Evolutionary conservation across 1,284 basidiomycete species (phyloP).

Genomic region (Rhodofomes roseus): DNA sequence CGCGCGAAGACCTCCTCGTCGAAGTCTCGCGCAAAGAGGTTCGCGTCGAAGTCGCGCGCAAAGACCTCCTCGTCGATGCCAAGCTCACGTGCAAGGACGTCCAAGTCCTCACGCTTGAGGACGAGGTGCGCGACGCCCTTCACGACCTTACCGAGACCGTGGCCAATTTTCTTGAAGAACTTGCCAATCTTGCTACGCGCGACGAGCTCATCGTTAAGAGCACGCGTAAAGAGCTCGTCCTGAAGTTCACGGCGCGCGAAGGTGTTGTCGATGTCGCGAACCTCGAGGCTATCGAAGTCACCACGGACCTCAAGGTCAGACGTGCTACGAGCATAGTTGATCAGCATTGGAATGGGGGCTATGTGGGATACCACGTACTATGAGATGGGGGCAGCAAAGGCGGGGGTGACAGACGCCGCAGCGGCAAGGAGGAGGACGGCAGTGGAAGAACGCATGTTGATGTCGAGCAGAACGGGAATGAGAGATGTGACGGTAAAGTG

Average conservation of each 20-base stretch:
- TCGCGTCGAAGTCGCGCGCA: neutral
- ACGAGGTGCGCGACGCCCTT: neutral
- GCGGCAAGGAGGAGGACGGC: neutral
- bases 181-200: neutral
- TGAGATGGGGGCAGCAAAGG: neutral
- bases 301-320: neutral
- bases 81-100: neutral
- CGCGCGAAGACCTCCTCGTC: neutral
- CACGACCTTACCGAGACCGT: too few species aligned
- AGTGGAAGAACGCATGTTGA: conserved; percentile 3
- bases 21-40: neutral
- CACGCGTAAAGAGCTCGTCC: neutral
- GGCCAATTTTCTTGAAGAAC: neutral
- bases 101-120: neutral
- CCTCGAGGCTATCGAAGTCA: neutral
- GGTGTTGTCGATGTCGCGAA: neutral
- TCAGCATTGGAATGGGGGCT: neutral
- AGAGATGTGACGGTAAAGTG: neutral
- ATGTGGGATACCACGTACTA: neutral
- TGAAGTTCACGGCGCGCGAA: neutral
- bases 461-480: neutral
- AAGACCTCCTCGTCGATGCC: neutral
- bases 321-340: neutral
- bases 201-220: neutral
- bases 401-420: neutral